Base-by-base conservation (phyloP, 2,329 filamentous ascomycete species). In the Drechslera avenae region DNA sequence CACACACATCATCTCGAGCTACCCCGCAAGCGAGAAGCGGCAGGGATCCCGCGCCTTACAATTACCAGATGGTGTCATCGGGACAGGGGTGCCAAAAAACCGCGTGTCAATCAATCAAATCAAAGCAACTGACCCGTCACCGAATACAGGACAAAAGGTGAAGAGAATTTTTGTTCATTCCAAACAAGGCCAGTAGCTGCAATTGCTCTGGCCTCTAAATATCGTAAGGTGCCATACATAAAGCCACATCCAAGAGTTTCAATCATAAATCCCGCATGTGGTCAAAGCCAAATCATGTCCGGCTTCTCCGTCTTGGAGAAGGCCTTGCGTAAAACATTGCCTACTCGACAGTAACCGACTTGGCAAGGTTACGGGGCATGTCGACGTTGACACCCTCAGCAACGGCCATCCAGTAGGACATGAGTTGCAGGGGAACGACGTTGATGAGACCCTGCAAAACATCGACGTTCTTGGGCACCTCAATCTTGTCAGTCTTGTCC, bases 331-430 rank as follows among this genome's bases (percentile, higher is more conserved):
- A 33, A 46, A 59, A 44, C 39, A 45, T 57, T 34, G 41, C 72
- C 82, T 93, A 99, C 85, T 99, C 94, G 64, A 99, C 94, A 59
- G 94, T 99, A 60, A 99, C 94, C 59, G 91, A 96, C 86, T 99
- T 99, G 76, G 94, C 94, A 79, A 99, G 80, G 82, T 99, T 99
- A 71, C 94, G 89, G 51, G 94, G 94, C 86, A 97, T 97, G 75
- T 99, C 94, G 54, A 99, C 94, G 74, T 99, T 97, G 63, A 97
- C 82, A 44, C 92, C 93, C 81, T 96, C 94, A 63, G 89, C 88
- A 68, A 99, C 93, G 46, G 94, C 94, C 60, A 99, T 86, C 93
- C 94, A 97, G 84, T 99, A 99, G 53, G 94, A 90, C 80, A 99
- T 97, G 67, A 99, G 83, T 82, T 99, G 94, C 69, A 99, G 84